Conservation (phyloP, 257 asterid species). For the Plantago major region DNA sequence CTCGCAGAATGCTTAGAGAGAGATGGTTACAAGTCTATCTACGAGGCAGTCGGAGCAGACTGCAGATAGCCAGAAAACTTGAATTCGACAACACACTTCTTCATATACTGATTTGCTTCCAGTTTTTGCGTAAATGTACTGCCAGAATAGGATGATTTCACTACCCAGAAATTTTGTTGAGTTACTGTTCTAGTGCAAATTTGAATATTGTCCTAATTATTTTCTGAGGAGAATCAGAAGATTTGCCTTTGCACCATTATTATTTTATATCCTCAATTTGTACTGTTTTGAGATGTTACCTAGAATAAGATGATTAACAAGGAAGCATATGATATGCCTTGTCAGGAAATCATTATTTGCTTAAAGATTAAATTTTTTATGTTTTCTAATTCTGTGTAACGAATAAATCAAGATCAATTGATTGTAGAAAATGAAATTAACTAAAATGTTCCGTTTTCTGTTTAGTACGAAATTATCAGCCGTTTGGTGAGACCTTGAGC, state of each 20-base stretch:
- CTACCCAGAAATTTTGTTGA: conserved; percentile 8
- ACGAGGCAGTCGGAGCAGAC: conserved; percentile 87
- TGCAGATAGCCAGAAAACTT: conserved; percentile 45
- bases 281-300: no score
- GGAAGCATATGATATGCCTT: no score
- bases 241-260: neutral
- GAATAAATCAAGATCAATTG: no score
- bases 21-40: conserved; percentile 75
- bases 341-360: no score
- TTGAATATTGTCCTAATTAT: neutral
- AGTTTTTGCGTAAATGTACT: conserved; percentile 22
- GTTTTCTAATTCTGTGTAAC: no score
- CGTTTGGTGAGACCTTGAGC: no score
- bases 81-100: neutral
- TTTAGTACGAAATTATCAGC: no score
- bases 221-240: neutral
- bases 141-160: neutral
- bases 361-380: no score
- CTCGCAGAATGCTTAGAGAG: conserved; percentile 77
- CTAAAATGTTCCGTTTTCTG: no score
- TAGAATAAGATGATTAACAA: no score
- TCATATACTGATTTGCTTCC: conserved; percentile 13
- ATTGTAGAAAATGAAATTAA: no score
- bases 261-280: no score
- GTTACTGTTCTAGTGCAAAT: neutral